A percentile compares a stretch with the other conserved stretches of the same genome.
These are phyloP conservation scores for Thalassiosira hispida DNA, from an alignment of 352 stramenopile genomes.

Conservation along the genomic window DNA sequence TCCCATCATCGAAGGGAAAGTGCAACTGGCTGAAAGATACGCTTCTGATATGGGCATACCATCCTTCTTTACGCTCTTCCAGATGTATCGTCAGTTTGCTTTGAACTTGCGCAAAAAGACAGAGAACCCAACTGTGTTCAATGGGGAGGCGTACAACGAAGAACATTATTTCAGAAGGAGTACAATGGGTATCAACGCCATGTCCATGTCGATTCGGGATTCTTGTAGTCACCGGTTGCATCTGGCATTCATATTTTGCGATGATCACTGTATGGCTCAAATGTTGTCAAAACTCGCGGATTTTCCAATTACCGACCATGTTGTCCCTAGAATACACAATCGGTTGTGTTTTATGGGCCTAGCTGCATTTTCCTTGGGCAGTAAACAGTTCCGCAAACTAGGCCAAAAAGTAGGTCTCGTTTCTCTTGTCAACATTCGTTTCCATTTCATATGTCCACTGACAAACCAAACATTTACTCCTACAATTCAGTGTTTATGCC, in stretches of 20 bases:
- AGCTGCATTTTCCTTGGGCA: slow-evolving; percentile 18
- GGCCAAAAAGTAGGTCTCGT: background rate
- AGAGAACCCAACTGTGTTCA: slow-evolving; percentile 20
- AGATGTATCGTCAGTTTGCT: slow-evolving; percentile 33
- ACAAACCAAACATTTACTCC: background rate
- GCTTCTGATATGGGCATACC: background rate
- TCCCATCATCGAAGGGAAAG: slow-evolving; percentile 27
- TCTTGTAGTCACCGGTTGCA: slow-evolving; percentile 27
- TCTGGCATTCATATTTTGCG: slow-evolving; percentile 22
- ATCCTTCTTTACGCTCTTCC: slow-evolving; percentile 13
- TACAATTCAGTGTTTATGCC: slow-evolving; percentile 4
- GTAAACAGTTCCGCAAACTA: background rate
- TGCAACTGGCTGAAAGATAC: slow-evolving; percentile 18
- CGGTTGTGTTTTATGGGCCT: slow-evolving; percentile 27
- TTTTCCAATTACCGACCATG: slow-evolving; percentile 25
- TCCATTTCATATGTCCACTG: background rate
- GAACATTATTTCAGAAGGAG: slow-evolving; percentile 12
- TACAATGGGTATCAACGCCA: background rate
- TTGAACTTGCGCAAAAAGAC: slow-evolving; percentile 23
- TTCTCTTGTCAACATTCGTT: background rate
- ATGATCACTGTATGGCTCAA: slow-evolving; percentile 20
- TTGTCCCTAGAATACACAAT: slow-evolving; percentile 13
- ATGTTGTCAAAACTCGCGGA: slow-evolving; percentile 25
- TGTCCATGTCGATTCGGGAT: slow-evolving; percentile 21
- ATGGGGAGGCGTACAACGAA: slow-evolving; percentile 33